A percentile compares a stretch with the other conserved stretches of the same genome.
phyloP scores from a whole-genome alignment of 257 asterid genomes.

The Solanum pimpinellifolium region DNA sequence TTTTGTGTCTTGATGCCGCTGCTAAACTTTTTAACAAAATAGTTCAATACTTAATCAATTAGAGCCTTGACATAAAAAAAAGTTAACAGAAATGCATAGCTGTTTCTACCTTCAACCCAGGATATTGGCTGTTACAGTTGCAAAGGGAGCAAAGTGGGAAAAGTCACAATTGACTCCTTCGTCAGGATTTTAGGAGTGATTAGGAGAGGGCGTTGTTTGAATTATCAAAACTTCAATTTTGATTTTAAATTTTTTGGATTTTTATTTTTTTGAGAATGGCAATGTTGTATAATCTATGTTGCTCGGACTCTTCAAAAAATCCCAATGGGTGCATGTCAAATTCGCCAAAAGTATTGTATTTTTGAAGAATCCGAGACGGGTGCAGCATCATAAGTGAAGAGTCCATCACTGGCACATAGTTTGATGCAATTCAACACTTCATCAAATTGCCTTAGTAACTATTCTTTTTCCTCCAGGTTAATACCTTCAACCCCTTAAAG shows the following conservation, averaged over 20 bases:
- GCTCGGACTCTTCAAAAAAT: too few relatives aligned
- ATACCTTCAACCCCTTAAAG: not conserved
- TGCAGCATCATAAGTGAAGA: too few relatives aligned
- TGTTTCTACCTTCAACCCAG: not conserved
- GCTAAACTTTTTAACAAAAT: not conserved
- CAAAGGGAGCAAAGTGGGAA: not conserved
- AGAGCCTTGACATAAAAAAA: not conserved
- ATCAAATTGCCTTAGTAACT: not conserved
- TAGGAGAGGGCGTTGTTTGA: not conserved
- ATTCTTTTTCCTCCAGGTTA: not conserved
- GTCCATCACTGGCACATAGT: not conserved
- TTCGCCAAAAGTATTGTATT: too few relatives aligned
- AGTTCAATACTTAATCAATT: not conserved
- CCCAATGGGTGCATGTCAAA: too few relatives aligned
- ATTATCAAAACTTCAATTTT: not conserved
- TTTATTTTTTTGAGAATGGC: not conserved
- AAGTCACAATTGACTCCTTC: not conserved
- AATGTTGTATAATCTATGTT: too few relatives aligned
- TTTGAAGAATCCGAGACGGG: too few relatives aligned
- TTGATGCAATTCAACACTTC: not conserved
- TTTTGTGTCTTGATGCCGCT: not conserved
- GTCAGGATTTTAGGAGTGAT: not conserved
- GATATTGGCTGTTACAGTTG: not conserved
- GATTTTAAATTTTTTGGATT: not conserved
- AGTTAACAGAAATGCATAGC: not conserved